phyloP scores from a whole-genome alignment of 345 rosid species.

The Toxicodendron radicans region DNA sequence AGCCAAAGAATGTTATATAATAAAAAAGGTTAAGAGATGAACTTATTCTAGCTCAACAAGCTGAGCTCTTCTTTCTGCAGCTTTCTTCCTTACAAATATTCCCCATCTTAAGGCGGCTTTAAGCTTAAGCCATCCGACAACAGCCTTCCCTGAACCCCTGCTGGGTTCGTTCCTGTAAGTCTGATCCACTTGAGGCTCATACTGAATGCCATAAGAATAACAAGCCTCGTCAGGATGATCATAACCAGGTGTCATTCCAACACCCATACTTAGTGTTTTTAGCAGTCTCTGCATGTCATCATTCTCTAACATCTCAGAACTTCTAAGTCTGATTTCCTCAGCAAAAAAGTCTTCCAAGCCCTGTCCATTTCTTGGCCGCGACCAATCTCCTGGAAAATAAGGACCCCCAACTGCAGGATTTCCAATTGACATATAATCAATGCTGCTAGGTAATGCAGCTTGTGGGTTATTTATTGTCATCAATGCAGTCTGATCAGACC shows the following conservation, averaged over 20 bases:
- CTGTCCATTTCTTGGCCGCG: constrained; percentile 44
- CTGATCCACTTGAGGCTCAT: constrained; percentile 47
- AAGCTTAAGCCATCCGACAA: constrained; percentile 93
- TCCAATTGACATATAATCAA: constrained; percentile 47
- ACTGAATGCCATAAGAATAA: constrained; percentile 54
- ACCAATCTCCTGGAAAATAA: constrained; percentile 66
- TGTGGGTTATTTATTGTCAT: constrained; percentile 41
- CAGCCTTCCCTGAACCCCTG: constrained; percentile 81
- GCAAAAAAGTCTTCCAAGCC: constrained; percentile 62
- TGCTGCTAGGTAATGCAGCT: constrained; percentile 39
- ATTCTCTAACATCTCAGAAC: constrained; percentile 82
- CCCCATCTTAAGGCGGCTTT: constrained; percentile 95
- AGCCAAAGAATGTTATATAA: neutral
- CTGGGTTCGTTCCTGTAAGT: constrained; percentile 33
- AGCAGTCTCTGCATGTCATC: constrained; percentile 93
- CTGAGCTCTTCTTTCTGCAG: constrained; percentile 89
- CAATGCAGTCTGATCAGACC: constrained; percentile 39
- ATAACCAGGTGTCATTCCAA: constrained; percentile 49
- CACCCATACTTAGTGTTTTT: constrained; percentile 46
- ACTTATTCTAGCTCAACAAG: constrained; percentile 71
- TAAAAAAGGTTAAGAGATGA: neutral
- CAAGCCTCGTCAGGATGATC: constrained; percentile 53
- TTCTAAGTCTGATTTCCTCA: constrained; percentile 71
- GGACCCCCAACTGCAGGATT: constrained; percentile 38
- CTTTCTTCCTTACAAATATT: constrained; percentile 88